Evolutionary conservation across 2,329 filamentous ascomycete species (phyloP), one percentile per base, ranked within the genome.

Genomic region (Arthroderma sp.): DNA sequence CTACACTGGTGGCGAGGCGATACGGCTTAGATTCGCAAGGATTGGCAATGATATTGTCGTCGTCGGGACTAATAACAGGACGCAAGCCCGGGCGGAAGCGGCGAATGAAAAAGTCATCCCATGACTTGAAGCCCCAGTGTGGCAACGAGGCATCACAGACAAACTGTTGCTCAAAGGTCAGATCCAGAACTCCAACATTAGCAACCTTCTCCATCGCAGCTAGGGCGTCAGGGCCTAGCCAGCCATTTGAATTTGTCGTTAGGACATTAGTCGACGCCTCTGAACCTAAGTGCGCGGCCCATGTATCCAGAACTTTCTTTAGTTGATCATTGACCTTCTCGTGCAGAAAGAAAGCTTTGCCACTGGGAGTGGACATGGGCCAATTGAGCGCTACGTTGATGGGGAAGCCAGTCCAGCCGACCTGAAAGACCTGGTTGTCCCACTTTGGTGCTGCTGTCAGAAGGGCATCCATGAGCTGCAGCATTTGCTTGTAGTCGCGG

Each of bases 91-190:
- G 68, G 6, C 62, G 68, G 44, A 83, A 70, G 4, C 65, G 46
- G 4, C 81, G 71, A 0, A 77, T 82, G 63, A 85, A 84, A 64
- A 83, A 85, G 54, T 76, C 66, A 47, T 85, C 80, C 81, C 81
- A 84, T 0, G 77, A 82, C 45, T 68, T 73, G 64, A 68, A 84
- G 11, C 80, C 80, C 50, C 27, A 37, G n/a, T n/a, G 10, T 78
- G 48, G 15, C 15, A 22, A 78, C 69, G 1, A 71, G 66, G 0
- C 65, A 60, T 34, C 71, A 66, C 1, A 75, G 6, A 7, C n/a
- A 22, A 8, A 37, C 6, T 11, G 7, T 4, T 37, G n/a, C 6
- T 37, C 6, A n/a, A 37, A 37, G 6, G 6, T 6, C 11, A 37
- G 36, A 6, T 6, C 1, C 10, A 22, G 6, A 11, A 6, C 6